Percentiles rank a stretch among this genome's conserved stretches.
These are phyloP conservation scores for Pichia nanzhaoensis DNA, from an alignment of 805 yeast genomes.

Conservation along the genomic window DNA sequence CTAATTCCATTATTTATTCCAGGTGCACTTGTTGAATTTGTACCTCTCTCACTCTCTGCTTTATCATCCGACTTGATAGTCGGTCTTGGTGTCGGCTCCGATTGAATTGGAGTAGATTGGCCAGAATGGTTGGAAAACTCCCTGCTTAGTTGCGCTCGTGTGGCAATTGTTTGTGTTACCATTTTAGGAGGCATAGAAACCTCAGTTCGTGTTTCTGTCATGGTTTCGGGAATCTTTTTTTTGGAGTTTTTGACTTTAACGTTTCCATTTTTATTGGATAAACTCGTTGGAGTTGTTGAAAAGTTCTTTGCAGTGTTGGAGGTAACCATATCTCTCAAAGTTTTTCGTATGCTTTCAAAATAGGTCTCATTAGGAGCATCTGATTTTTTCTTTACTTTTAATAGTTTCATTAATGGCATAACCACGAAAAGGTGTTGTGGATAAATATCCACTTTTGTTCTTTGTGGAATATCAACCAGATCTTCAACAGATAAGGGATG, in stretches of 20 bases:
- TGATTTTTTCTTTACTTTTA: conserved; percentile 22
- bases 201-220: not conserved
- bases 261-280: not conserved
- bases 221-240: not conserved
- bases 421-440: conserved; percentile 47
- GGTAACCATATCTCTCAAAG: not conserved
- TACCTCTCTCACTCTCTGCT: not conserved
- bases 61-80: not conserved
- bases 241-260: not conserved
- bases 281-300: not conserved
- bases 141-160: conserved; percentile 7
- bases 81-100: not conserved
- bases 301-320: not conserved
- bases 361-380: conserved; percentile 4
- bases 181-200: not conserved
- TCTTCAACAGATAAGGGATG: conserved; percentile 56
- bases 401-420: conserved; percentile 44
- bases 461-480: conserved; percentile 55
- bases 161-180: conserved; percentile 12
- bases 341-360: not conserved
- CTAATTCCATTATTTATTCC: not conserved
- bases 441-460: conserved; percentile 52
- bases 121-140: conserved; percentile 8
- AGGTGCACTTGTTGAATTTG: not conserved
- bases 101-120: not conserved